phyloP scores from a whole-genome alignment of 1,139 yeast species.

The Maudiozyma humilis region DNA sequence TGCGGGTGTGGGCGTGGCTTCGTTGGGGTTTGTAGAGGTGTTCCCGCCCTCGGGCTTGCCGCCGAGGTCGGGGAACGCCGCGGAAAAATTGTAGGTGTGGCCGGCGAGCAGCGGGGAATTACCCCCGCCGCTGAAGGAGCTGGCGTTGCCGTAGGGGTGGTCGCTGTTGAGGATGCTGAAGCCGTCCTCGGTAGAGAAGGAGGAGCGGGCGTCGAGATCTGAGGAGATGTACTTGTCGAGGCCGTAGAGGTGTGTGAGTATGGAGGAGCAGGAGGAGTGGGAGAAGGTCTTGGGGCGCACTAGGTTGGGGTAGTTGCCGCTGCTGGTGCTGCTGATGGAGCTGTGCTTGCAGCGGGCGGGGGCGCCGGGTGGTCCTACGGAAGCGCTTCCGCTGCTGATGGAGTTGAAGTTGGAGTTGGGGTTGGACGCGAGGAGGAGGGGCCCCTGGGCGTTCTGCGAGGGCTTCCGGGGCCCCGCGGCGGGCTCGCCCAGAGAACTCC shows the following conservation, averaged over 20 bases:
- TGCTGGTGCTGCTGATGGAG: neutral
- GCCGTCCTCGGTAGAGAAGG: neutral
- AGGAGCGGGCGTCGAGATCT: conserved; percentile 8
- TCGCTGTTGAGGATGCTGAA: too few species aligned
- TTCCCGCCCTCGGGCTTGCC: too few species aligned
- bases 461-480: too few species aligned
- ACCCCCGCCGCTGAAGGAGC: too few species aligned
- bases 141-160: neutral
- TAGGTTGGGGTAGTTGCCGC: neutral
- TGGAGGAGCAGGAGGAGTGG: conserved; percentile 10
- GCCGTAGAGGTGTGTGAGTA: conserved; percentile 11
- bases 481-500: neutral
- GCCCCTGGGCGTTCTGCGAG: neutral
- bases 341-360: neutral
- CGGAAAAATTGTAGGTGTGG: neutral
- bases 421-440: neutral
- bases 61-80: neutral
- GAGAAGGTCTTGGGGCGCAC: conserved; percentile 6
- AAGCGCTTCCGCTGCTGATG: neutral
- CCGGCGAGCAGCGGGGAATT: too few species aligned
- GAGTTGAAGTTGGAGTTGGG: neutral
- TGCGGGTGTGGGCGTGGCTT: neutral
- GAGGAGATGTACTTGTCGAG: conserved; percentile 12
- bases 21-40: neutral
- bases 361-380: too few species aligned